Evolutionary conservation across 495 filamentous ascomycete genomes (phyloP).

Genomic region (Opeltia flavorubescens): DNA sequence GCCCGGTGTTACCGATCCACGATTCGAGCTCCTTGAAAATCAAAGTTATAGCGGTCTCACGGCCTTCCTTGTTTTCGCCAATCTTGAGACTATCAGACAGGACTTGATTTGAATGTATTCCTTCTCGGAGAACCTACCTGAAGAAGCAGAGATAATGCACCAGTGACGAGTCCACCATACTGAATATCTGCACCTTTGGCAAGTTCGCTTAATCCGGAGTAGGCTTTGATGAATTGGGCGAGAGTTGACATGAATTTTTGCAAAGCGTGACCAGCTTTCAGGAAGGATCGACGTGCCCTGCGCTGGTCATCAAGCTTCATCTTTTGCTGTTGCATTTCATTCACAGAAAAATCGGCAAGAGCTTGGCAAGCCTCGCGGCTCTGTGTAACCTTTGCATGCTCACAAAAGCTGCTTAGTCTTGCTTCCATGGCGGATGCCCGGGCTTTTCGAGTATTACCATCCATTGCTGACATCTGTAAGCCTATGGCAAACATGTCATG

Average conservation of each 20-base stretch:
- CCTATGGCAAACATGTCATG: too few species aligned
- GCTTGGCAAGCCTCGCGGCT: neutral
- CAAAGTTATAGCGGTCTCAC: neutral
- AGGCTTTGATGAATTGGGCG: neutral
- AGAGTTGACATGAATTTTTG: neutral
- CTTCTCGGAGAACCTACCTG: neutral
- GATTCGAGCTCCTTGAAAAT: neutral
- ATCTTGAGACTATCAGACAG: neutral
- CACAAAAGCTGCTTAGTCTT: neutral
- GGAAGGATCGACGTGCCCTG: neutral
- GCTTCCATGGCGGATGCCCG: neutral
- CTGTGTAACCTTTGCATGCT: neutral
- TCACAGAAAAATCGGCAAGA: neutral
- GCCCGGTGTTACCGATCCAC: neutral
- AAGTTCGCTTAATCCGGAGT: neutral
- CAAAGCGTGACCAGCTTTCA: neutral
- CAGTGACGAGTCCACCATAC: neutral
- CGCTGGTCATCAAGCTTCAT: neutral
- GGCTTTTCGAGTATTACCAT: neutral
- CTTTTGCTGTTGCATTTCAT: neutral
- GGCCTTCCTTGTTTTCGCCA: neutral
- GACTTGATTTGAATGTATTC: too few species aligned
- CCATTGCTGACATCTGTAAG: neutral
- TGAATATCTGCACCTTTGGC: neutral
- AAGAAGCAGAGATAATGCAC: neutral